These are phyloP conservation scores for Tetrahymena borealis DNA, from an alignment of 73 alveolate species.

Conservation along the genomic window DNA sequence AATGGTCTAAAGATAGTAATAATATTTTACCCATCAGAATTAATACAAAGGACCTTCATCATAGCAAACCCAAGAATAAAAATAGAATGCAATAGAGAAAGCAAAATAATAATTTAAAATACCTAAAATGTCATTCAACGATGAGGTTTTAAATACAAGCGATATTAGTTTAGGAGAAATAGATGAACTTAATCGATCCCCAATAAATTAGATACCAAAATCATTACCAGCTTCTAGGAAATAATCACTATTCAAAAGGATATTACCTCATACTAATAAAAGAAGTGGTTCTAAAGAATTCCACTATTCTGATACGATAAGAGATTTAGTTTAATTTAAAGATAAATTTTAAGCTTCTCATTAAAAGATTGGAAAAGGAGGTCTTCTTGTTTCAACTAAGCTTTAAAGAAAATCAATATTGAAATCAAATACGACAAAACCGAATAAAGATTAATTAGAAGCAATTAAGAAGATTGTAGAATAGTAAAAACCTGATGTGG, in stretches of 20 bases:
- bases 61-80: background rate
- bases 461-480: background rate
- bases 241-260: background rate
- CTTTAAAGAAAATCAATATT: background rate
- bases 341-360: background rate
- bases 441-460: background rate
- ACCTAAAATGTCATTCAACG: background rate
- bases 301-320: background rate
- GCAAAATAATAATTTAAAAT: background rate
- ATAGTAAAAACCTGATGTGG: background rate
- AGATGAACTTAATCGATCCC: background rate
- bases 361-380: background rate
- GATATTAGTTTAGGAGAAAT: background rate
- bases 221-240: background rate
- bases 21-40: background rate
- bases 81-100: background rate
- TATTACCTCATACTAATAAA: background rate
- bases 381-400: background rate
- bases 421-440: background rate
- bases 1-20: background rate
- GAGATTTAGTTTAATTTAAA: background rate
- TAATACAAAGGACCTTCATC: background rate
- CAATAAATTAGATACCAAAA: background rate
- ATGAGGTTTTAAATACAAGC: background rate
- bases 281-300: background rate